Percentiles rank a stretch among this genome's conserved stretches.
Evolutionary conservation across 2,329 filamentous ascomycete genomes (phyloP).

Genomic region (Huntiella decipiens): DNA sequence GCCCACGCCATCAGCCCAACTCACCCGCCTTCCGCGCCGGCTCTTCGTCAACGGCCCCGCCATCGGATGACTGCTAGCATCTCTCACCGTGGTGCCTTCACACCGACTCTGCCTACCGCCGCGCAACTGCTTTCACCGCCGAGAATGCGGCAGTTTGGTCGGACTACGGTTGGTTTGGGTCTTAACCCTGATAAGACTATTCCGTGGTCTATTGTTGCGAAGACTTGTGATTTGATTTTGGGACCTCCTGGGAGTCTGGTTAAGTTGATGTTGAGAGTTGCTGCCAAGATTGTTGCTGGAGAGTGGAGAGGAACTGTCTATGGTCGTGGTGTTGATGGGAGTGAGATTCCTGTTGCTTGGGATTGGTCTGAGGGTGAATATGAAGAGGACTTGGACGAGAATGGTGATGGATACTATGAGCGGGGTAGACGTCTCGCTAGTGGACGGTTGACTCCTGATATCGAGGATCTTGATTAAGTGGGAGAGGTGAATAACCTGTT

Average conservation of each 20-base stretch:
- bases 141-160: not conserved
- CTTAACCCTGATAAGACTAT: conserved; percentile 27
- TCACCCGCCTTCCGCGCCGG: conserved; percentile 15
- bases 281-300: conserved; percentile 50
- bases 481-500: not conserved
- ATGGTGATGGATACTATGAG: conserved; percentile 10
- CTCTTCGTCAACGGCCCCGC: conserved; percentile 20
- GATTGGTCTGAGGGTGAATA: conserved; percentile 30
- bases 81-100: conserved; percentile 37
- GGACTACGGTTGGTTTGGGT: not conserved
- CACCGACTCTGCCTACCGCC: conserved; percentile 43
- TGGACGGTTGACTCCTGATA: conserved; percentile 6
- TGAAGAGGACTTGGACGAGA: conserved; percentile 6
- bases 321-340: conserved; percentile 33
- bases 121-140: conserved; percentile 43
- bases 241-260: conserved; percentile 67
- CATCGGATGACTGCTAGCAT: conserved; percentile 36
- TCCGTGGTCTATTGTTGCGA: conserved; percentile 49
- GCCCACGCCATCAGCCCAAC: conserved; percentile 4
- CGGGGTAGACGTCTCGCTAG: conserved; percentile 10
- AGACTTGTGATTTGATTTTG: conserved; percentile 58
- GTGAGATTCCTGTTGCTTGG: conserved; percentile 39
- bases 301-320: conserved; percentile 43
- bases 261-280: conserved; percentile 61
- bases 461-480: conserved; percentile 9